Conservation (phyloP, 768 basidiomycete genomes). For the Agaricus bisporus region DNA sequence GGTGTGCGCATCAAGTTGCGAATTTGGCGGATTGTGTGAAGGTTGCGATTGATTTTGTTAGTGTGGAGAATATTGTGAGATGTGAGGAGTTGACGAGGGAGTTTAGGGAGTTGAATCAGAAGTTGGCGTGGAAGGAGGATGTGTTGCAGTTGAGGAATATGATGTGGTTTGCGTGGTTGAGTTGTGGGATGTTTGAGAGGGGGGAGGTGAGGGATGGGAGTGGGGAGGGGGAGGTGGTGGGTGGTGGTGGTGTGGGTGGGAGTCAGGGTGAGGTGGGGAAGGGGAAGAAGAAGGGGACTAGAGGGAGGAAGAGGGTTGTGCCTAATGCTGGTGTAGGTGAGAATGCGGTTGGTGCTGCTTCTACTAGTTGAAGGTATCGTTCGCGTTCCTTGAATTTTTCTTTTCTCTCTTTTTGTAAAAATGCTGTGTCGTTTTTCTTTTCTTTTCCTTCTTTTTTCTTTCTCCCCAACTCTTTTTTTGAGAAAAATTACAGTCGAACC, state of each 20-base stretch:
- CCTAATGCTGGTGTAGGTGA: not conserved
- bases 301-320: constrained; percentile 2
- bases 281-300: not conserved
- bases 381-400: too few relatives aligned
- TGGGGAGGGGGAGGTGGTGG: not conserved
- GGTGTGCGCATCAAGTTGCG: constrained; percentile 89
- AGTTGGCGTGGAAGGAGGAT: constrained; percentile 90
- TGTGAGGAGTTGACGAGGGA: constrained; percentile 85
- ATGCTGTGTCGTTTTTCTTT: too few relatives aligned
- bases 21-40: constrained; percentile 95
- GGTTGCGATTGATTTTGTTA: constrained; percentile 92
- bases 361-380: not conserved
- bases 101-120: constrained; percentile 86
- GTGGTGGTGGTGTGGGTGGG: not conserved
- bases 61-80: constrained; percentile 83
- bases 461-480: too few relatives aligned
- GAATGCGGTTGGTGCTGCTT: not conserved
- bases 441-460: too few relatives aligned
- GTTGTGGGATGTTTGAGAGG: constrained; percentile 41
- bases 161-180: constrained; percentile 93
- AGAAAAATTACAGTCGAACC: too few relatives aligned
- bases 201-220: not conserved
- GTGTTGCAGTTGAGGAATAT: constrained; percentile 86
- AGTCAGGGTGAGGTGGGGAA: not conserved
- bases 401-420: too few relatives aligned